Evolutionary conservation across 2,329 filamentous ascomycete genomes (phyloP), one percentile per base, ranked within the genome.

Genomic region (Exophiala xenobiotica): DNA sequence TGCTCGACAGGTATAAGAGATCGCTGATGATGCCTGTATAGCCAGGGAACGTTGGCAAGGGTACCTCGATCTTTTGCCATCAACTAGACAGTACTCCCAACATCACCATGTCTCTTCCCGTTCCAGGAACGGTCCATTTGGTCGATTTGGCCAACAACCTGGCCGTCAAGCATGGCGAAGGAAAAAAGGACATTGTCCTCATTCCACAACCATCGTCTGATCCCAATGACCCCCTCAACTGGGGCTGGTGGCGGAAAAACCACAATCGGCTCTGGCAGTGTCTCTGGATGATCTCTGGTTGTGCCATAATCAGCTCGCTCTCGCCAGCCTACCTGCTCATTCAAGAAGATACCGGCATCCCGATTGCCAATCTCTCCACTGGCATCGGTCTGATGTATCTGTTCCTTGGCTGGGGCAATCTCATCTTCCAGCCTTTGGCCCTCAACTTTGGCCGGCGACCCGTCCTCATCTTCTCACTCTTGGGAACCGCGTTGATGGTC

Each of bases 391-490:
- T n/a, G n/a, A n/a, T n/a, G n/a, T 70, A 68, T 43, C 59, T 70
- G 1, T 58, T 69, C 11, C 61, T 66, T 3, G 67, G 67, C 18
- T 75, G 72, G 72, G 70, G 70, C 0, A 59, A 71, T 12, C 48
- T 75, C 1, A 71, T 75, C 44, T 75, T 73, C 73, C 73, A 75
- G 52, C 71, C 73, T 0, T 69, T 75, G 46, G 71, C 73, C 1
- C 57, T 73, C 56, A 67, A 72, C 23, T 74, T 71, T 59, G 73
- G 72, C 14, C 56, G 56, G 41, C 56, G 57, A 1, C 56, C 57
- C 1, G 53, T 54, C 5, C 58, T 57, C 39, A 42, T 60, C 3
- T 23, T 57, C 5, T 51, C 52, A 9, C 61, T 63, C 39, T 45
- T 71, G 12, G 62, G 60, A 33, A 66, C 56, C 9, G 55, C 62